Percentiles rank a stretch among this genome's conserved stretches.
These are phyloP conservation scores for Pinus albicaulis DNA, from an alignment of 75 land plant genomes.

Conservation along the genomic window DNA sequence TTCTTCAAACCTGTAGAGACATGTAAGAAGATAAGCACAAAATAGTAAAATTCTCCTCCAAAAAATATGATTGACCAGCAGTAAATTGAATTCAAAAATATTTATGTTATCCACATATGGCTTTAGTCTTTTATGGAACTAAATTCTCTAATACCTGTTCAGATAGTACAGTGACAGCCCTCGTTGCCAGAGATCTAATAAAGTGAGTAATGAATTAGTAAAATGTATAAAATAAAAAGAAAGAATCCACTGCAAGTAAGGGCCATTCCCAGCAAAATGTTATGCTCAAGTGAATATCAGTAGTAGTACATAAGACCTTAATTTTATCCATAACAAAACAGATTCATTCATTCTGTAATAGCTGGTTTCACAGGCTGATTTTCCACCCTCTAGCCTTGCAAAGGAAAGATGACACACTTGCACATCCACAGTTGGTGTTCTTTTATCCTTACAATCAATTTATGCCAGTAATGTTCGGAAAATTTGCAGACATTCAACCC, in stretches of 20 bases:
- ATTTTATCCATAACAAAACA: too few relatives aligned
- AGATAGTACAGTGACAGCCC: conserved; percentile 85
- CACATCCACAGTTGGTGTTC: too few relatives aligned
- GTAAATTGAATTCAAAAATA: background rate
- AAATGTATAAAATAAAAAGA: background rate
- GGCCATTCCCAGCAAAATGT: background rate
- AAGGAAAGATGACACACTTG: too few relatives aligned
- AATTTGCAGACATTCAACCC: background rate
- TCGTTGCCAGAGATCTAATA: conserved; percentile 93
- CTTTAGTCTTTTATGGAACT: background rate
- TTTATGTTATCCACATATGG: background rate
- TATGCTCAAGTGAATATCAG: background rate
- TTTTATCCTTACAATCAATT: background rate
- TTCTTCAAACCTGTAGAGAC: conserved; percentile 62
- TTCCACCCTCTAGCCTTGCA: too few relatives aligned
- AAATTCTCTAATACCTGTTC: conserved; percentile 48
- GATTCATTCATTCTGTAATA: too few relatives aligned
- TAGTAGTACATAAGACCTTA: background rate
- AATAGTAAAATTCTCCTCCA: background rate
- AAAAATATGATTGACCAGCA: background rate
- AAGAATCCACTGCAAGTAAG: background rate
- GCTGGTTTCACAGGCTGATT: too few relatives aligned
- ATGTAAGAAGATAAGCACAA: background rate
- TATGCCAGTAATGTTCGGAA: background rate
- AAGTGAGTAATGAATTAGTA: conserved; percentile 5